Evolutionary conservation across 1,139 yeast species (phyloP), one percentile per base, ranked within the genome.

Genomic region (Citeromyces siamensis): DNA sequence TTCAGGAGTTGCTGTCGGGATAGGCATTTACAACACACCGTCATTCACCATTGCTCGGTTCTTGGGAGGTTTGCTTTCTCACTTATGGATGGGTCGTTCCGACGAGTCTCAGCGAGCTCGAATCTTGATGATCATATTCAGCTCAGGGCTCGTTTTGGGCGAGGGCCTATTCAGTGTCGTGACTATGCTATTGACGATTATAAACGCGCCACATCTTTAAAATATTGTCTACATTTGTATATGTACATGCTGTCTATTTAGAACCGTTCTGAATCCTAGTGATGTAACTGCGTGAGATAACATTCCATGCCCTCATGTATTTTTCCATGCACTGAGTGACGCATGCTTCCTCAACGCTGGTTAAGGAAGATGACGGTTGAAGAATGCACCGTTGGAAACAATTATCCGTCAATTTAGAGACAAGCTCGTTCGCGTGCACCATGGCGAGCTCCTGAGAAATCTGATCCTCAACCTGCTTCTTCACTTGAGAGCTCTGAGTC

Each of bases 1-100:
- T 1, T 79, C 85, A 32, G 98, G 98, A 7, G 94, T 90, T 13
- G 96, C 98, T 0, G 95, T 86, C 9, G 98, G 98, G 1, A 81
- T 90, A 41, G 98, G 98, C 16, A 84, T 90, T 43, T 90, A 90
- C 54, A 90, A 90, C 53, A 71, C 93, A 0, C 97, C 97, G 3
- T 80, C 86, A 36, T 90, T 90, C 57, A 90, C 98, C 0, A 64
- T 90, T 32, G 97, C 97, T 1, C 66, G 98, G 48, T 88, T 90
- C 50, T 45, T 85, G 19, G 98, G 98, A 10, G 98, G 98, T 1
- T 50, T 81, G n/a, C 56, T 78, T 32, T 73, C 90, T 2, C 73
- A 68, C 46, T 47, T 62, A 44, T 81, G 88, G 84, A 45, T 75
- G 42, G 59, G 58, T 27, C 48, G 47, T 31, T 54, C 62, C 5